Evolutionary conservation across 371 early-diverging fungal genomes (phyloP), one percentile per base, ranked within the genome.

Genomic region (Mortierella sp.): DNA sequence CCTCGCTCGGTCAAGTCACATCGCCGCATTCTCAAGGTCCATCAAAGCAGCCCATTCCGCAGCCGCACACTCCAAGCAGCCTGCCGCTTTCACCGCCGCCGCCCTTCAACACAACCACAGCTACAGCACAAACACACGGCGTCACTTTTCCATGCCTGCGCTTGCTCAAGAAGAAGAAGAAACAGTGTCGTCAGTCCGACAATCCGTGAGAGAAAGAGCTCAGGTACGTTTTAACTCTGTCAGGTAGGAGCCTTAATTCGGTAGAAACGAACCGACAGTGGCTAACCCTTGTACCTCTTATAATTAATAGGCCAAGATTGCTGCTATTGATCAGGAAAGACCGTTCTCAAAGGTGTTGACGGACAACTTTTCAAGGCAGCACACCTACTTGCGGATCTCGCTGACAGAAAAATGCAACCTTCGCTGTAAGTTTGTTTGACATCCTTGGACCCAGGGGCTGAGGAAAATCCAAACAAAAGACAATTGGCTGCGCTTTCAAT

Each of bases 351-450:
- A 67, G 1, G 81, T 82, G 3, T 73, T 95, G 57, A 85, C 89
- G 1, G 98, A 98, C 82, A 89, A 89, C 40, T 97, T 96, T 89
- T 90, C 92, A n/a, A 92, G 98, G 31, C 90, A 93, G 70, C 98
- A 98, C 87, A 95, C 92, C 48, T 98, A 98, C 78, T 90, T 98
- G 74, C 94, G 98, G 24, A 97, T 98, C 50, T 97, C 97, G 0
- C 83, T 98, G 21, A 98, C 98, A 4, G 98, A 98, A 83, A 90
- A 93, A 46, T 98, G 98, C 89, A 98, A 98, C 82, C 90, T 98
- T 72, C 90, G 98, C 82, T 98, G 98, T 94, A 94, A 81, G 88
- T 70, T 3, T 50, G 11, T 50, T 50, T 57, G 3, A 16, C 31
- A 37, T 9, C 13, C 44, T 26, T 16, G 55, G 72, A 31, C 40